Percentiles rank a stretch among this genome's conserved stretches.
phyloP scores from a whole-genome alignment of 2,329 filamentous ascomycete genomes.

The Kalaharituber pfeilii region DNA sequence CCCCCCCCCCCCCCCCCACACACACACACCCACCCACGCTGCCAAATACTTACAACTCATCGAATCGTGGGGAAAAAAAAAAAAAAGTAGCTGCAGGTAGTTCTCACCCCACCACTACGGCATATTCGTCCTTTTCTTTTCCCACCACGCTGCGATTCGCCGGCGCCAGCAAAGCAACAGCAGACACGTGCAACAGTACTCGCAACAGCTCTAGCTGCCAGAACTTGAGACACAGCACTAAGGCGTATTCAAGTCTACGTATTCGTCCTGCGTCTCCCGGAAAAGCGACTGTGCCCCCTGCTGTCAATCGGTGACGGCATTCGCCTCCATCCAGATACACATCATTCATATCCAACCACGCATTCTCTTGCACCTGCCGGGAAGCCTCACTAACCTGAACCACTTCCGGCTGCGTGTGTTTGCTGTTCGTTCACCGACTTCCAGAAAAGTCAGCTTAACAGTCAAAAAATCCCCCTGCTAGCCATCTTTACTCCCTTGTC shows the following conservation, averaged over 20 bases:
- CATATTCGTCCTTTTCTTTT: background rate
- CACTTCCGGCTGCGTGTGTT: background rate
- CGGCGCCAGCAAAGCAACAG: constrained; percentile 1
- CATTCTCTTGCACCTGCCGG: background rate
- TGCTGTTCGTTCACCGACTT: background rate
- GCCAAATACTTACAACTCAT: constrained; percentile 14
- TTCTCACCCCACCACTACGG: background rate
- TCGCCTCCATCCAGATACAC: background rate
- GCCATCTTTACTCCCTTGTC: background rate
- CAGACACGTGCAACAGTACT: constrained; percentile 1
- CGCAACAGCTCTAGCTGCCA: background rate
- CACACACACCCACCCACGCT: constrained; percentile 1
- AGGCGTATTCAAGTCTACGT: background rate
- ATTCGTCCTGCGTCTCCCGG: background rate
- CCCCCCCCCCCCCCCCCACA: constrained; percentile 13
- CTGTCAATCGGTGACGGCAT: constrained; percentile 1
- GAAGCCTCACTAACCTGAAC: background rate
- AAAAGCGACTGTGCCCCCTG: background rate
- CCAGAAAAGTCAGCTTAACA: constrained; percentile 2
- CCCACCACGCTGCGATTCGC: background rate
- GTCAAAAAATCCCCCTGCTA: background rate
- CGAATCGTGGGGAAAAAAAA: background rate
- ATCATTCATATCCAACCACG: background rate
- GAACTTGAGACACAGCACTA: background rate
- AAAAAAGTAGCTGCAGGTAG: background rate